Percentiles rank a stretch among this genome's conserved stretches.
Conservation (phyloP, 352 stramenopile species). For the Pythium folliculosum region DNA sequence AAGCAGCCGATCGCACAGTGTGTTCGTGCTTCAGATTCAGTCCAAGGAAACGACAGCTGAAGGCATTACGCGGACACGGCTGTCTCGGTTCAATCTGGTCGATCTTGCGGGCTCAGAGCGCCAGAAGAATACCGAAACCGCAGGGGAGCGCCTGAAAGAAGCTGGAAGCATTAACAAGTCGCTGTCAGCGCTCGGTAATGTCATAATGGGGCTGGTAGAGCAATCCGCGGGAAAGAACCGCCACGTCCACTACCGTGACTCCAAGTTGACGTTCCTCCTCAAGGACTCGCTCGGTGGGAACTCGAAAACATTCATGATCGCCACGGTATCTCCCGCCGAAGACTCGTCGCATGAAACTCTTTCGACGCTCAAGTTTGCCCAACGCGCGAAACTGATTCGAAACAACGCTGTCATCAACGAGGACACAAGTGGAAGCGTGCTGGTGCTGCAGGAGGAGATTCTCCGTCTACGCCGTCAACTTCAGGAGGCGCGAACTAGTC, state of each 20-base stretch:
- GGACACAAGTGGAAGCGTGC: conserved; percentile 62
- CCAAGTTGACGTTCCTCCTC: conserved; percentile 83
- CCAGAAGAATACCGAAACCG: conserved; percentile 94
- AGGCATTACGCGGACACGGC: conserved; percentile 66
- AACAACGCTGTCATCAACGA: conserved; percentile 88
- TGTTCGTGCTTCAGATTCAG: conserved; percentile 84
- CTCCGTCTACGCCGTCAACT: conserved; percentile 56
- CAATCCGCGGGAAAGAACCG: conserved; percentile 78
- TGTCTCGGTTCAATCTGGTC: conserved; percentile 96
- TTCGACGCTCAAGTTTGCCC: conserved; percentile 85
- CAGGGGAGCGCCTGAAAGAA: conserved; percentile 95
- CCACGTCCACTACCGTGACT: conserved; percentile 86
- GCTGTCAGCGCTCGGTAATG: conserved; percentile 94
- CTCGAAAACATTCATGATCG: conserved; percentile 88
- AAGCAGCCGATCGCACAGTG: conserved; percentile 82
- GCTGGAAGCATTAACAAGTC: conserved; percentile 97
- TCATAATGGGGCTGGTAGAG: conserved; percentile 91
- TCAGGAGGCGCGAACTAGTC: conserved; percentile 47
- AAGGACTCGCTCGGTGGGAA: conserved; percentile 87
- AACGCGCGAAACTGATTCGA: conserved; percentile 83
- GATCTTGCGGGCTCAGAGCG: conserved; percentile 98
- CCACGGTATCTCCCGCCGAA: conserved; percentile 78
- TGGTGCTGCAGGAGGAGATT: conserved; percentile 77
- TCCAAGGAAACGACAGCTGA: conserved; percentile 56
- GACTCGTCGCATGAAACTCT: conserved; percentile 86